Evolutionary conservation across 352 stramenopile species (phyloP), one percentile per base, ranked within the genome.

Genomic region (Phytophthora sojae): DNA sequence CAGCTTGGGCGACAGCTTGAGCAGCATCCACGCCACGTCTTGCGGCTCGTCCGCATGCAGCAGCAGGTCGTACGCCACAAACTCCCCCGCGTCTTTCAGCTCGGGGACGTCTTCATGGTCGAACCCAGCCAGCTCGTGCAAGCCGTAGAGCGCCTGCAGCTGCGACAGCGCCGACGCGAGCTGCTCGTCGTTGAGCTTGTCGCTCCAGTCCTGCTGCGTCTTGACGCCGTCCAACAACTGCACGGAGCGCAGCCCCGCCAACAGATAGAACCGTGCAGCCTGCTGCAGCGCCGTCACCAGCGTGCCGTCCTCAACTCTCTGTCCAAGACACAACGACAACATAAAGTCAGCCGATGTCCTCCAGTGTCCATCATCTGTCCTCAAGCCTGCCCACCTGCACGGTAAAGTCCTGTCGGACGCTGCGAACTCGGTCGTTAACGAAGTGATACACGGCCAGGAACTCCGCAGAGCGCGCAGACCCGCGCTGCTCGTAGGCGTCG

Each of bases 401-500:
- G 4, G 80, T 89, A 52, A 91, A 88, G 72, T 94, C 86, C 58
- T 94, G 84, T 39, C 86, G 83, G 12, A 94, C 79, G 37, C 83
- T 89, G 12, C 86, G 86, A 25, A 92, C 35, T n/a, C 86, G 81
- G 67, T 94, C 86, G 50, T 74, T 86, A 1, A 94, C 19, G 60
- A 92, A 94, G 61, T 94, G 80, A 59, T 94, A 94, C 21, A 91
- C 57, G 14, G 78, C 64, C 26, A 94, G 42, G 61, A 94, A 94
- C 25, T 83, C 73, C 15, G 42, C 30, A 19, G 39, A 3, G 47
- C 30, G 56, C 30, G 61, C 26, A 37, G 37, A 29, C 58, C 42
- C 55, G 60, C 56, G 42, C 23, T 54, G 14, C 4, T 60, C 49
- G 49, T 56, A 55, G 52, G 37, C 39, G 21, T 73, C 45, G 76